A percentile compares a stretch with the other conserved stretches of the same genome.
phyloP scores from a whole-genome alignment of 2,329 filamentous ascomycete genomes.

The Penicillium sp. region DNA sequence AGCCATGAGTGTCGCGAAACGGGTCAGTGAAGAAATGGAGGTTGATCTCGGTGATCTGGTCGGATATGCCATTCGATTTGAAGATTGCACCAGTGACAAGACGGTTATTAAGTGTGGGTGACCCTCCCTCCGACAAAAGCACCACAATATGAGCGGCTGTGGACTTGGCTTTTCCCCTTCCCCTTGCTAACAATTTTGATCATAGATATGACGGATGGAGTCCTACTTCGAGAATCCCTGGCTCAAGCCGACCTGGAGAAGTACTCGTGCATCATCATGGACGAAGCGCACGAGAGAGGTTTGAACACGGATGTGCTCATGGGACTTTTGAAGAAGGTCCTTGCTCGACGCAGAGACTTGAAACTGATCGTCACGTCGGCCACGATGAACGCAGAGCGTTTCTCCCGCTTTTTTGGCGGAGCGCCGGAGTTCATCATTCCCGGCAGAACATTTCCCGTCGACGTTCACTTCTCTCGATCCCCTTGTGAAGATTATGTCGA shows the following conservation, averaged over 20 bases:
- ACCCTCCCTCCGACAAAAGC: too few relatives aligned
- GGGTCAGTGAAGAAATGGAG: constrained; percentile 98
- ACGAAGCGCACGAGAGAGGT: constrained; percentile 94
- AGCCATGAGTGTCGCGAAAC: constrained; percentile 97
- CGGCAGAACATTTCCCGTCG: constrained; percentile 91
- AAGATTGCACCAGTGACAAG: constrained; percentile 94
- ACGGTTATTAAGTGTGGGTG: constrained; percentile 78
- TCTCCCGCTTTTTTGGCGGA: constrained; percentile 91
- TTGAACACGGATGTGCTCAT: constrained; percentile 96
- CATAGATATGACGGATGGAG: constrained; percentile 88
- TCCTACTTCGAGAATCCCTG: constrained; percentile 84
- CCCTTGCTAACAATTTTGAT: constrained; percentile 6
- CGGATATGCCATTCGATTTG: constrained; percentile 95
- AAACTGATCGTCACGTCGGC: constrained; percentile 97
- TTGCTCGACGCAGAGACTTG: constrained; percentile 79
- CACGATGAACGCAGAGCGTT: constrained; percentile 96
- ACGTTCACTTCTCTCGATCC: constrained; percentile 89
- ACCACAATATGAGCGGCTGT: too few relatives aligned
- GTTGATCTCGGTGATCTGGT: constrained; percentile 80
- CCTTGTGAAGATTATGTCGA: constrained; percentile 98
- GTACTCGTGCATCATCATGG: constrained; percentile 99
- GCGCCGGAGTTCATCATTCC: constrained; percentile 96
- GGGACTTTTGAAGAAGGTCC: constrained; percentile 95
- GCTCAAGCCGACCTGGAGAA: constrained; percentile 89
- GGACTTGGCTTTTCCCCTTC: too few relatives aligned